phyloP scores from a whole-genome alignment of 2,329 filamentous ascomycete genomes.

The Orbilia javanica region DNA sequence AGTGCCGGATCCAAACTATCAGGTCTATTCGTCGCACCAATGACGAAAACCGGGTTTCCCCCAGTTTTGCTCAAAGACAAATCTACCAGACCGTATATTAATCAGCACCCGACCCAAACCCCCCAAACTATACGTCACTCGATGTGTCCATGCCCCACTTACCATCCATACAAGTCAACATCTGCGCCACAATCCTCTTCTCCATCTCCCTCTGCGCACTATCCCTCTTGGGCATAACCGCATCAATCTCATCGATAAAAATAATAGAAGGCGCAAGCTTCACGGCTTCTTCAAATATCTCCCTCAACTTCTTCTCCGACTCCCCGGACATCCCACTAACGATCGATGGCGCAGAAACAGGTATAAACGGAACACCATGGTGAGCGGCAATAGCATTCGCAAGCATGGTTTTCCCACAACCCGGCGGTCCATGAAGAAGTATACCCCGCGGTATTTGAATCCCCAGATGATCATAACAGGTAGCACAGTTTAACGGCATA shows the following conservation, averaged over 20 bases:
- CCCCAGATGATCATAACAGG: slow-evolving; percentile 75
- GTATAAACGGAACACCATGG: slow-evolving; percentile 81
- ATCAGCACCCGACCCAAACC: not conserved
- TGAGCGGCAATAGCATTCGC: slow-evolving; percentile 81
- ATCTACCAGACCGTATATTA: slow-evolving; percentile 63
- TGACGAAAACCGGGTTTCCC: slow-evolving; percentile 84
- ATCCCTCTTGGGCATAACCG: slow-evolving; percentile 87
- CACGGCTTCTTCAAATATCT: slow-evolving; percentile 89
- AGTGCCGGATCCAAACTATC: slow-evolving; percentile 86
- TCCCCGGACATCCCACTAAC: slow-evolving; percentile 90
- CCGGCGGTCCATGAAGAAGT: slow-evolving; percentile 83
- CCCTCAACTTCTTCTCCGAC: slow-evolving; percentile 86
- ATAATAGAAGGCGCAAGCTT: slow-evolving; percentile 87
- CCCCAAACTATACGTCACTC: not conserved
- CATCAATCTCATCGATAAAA: slow-evolving; percentile 92
- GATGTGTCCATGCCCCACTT: slow-evolving; percentile 1
- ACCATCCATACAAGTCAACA: slow-evolving; percentile 86
- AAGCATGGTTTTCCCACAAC: slow-evolving; percentile 88
- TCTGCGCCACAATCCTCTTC: slow-evolving; percentile 84
- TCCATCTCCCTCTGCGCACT: slow-evolving; percentile 89
- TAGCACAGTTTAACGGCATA: slow-evolving; percentile 77
- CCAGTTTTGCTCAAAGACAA: slow-evolving; percentile 78
- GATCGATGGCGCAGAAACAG: slow-evolving; percentile 83
- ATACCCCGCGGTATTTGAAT: slow-evolving; percentile 80
- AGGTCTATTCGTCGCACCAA: slow-evolving; percentile 90